Conservation (phyloP, 495 filamentous ascomycete genomes). For the Xylaria venustula region DNA sequence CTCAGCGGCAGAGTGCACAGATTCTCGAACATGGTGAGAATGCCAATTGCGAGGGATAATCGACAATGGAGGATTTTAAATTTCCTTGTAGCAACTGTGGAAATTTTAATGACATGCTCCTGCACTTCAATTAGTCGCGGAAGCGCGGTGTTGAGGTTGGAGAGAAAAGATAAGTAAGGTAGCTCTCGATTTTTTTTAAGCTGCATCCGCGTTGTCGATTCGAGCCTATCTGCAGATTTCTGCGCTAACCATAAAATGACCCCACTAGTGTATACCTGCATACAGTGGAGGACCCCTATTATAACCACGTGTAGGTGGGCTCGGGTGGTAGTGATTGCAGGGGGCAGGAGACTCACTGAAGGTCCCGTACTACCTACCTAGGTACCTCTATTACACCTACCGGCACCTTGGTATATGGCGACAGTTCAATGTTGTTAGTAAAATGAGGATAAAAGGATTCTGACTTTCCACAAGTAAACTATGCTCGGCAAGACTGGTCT, state of each 20-base stretch:
- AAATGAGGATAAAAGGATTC: too few relatives aligned
- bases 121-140: neutral
- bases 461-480: too few relatives aligned
- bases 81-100: neutral
- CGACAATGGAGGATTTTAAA: neutral
- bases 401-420: too few relatives aligned
- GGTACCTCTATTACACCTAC: too few relatives aligned
- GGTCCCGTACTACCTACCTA: neutral
- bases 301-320: too few relatives aligned
- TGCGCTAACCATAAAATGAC: neutral
- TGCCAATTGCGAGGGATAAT: neutral
- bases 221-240: neutral
- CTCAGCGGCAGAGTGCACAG: conserved; percentile 85
- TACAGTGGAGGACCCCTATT: neutral
- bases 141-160: neutral
- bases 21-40: conserved; percentile 64
- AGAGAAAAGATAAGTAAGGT: neutral
- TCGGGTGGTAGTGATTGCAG: too few relatives aligned
- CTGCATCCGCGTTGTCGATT: neutral
- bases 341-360: too few relatives aligned
- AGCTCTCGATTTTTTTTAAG: neutral
- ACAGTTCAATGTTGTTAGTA: too few relatives aligned
- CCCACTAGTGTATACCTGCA: neutral
- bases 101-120: neutral
- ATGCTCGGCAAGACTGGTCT: too few relatives aligned